Base-by-base conservation (phyloP, 2,329 filamentous ascomycete genomes). In the Exophiala xenobiotica region DNA sequence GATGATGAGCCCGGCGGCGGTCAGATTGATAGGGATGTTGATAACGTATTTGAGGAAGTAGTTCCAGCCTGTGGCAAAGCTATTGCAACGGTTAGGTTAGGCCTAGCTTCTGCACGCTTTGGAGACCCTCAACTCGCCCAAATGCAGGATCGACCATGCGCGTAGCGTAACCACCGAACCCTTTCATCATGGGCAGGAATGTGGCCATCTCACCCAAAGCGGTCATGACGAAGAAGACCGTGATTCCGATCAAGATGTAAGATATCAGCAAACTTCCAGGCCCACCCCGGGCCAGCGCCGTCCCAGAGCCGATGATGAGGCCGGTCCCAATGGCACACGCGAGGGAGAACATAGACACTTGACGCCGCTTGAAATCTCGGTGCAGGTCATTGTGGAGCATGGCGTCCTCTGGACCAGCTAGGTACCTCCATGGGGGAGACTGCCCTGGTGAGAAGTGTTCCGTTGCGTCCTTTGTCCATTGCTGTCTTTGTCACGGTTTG, bases 221-320 rank as follows among this genome's bases (percentile, higher is more conserved):
- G 39, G 70, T 69, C 65, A 73, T 72, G 19, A 72, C 61, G 43
- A 65, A 63, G 57, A 63, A 72, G 5, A 72, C 66, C 12, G 70
- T 47, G 68, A 72, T 7, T 62, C 66, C 64, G 70, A 68, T 48
- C 69, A 63, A n/a, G 70, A 57, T 5, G 67, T 68, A 14, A 68
- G 65, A 54, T 61, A 59, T 1, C 64, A 51, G 24, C 18, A 41
- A n/a, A 9, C 20, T 19, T 9, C 23, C 26, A 23, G 89, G 90
- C 3, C 90, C 89, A 59, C 88, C 89, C 11, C 76, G 75, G 40
- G 80, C 75, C 50, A 93, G 73, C 11, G 87, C 83, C 53, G 74
- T 76, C 46, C 88, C 88, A 0, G 88, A 92, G 20, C 88, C 87
- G 37, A 96, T 88, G 67, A 96, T 95, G 2, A 96, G 76, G 60